Conservation (phyloP, 495 filamentous ascomycete genomes). For the Penicillium samsonianum region DNA sequence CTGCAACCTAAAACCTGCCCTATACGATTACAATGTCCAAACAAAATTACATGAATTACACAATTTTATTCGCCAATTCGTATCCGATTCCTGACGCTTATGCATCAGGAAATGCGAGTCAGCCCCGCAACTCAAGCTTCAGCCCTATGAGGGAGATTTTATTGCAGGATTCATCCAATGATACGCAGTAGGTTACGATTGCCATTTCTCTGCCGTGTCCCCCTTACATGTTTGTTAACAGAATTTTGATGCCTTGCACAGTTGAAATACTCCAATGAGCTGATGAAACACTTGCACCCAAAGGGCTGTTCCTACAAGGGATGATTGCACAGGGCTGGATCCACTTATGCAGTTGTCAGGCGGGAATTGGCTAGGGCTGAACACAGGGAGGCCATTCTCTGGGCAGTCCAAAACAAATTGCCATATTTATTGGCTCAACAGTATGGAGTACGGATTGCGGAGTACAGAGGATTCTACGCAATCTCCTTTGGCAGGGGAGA, state of each 20-base stretch:
- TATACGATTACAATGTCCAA: background rate
- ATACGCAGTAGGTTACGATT: background rate
- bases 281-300: background rate
- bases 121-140: constrained; percentile 28
- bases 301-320: background rate
- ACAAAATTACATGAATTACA: background rate
- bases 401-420: too few relatives aligned
- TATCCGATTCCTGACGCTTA: background rate
- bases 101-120: background rate
- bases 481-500: constrained; percentile 1
- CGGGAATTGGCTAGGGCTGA: background rate
- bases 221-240: background rate
- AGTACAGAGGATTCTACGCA: too few relatives aligned
- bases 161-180: constrained; percentile 14
- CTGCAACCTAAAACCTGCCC: background rate
- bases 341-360: constrained; percentile 2
- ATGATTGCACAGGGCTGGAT: constrained; percentile 1
- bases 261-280: background rate
- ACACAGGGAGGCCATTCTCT: background rate
- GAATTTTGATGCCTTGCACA: background rate
- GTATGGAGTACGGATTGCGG: too few relatives aligned
- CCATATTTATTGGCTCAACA: too few relatives aligned
- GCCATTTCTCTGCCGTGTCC: background rate
- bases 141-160: constrained; percentile 26
- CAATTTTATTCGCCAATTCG: background rate